Percentiles rank a stretch among this genome's conserved stretches.
phyloP scores from a whole-genome alignment of 352 stramenopile genomes.

The Phytophthora nicotianae region DNA sequence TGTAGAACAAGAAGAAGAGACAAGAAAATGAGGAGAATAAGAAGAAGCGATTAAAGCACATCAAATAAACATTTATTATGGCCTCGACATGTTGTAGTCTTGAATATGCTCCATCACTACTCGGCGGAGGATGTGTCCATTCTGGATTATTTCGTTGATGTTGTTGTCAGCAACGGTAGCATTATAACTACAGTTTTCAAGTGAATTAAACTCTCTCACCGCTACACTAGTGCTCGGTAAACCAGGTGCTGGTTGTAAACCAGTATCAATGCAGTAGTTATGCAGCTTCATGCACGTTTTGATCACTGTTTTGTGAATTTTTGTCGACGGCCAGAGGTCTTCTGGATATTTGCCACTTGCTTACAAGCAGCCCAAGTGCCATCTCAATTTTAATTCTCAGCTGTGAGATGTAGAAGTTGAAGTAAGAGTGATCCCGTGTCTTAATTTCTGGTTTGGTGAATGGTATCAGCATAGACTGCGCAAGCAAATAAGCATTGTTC shows the following conservation, averaged over 20 bases:
- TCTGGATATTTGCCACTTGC: background rate
- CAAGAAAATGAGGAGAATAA: too few species aligned
- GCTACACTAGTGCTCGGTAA: background rate
- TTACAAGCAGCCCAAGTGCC: background rate
- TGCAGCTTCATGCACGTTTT: background rate
- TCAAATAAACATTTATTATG: background rate
- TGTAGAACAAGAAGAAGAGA: too few species aligned
- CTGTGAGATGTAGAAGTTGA: background rate
- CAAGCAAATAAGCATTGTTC: background rate
- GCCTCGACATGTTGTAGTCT: slow-evolving; percentile 2
- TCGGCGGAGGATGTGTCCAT: slow-evolving; percentile 1
- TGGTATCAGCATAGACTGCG: background rate
- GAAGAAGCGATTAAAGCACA: too few species aligned
- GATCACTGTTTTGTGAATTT: background rate
- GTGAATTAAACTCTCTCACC: background rate
- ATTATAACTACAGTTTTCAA: background rate
- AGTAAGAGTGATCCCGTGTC: background rate
- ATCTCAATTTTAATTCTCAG: background rate
- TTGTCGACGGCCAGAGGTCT: background rate
- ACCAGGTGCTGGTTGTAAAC: background rate
- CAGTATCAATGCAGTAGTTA: background rate
- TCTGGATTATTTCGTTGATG: background rate
- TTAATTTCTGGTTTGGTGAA: background rate
- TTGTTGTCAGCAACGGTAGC: background rate
- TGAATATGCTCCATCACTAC: slow-evolving; percentile 9